phyloP scores from a whole-genome alignment of 495 filamentous ascomycete genomes.

The Letharia lupina region DNA sequence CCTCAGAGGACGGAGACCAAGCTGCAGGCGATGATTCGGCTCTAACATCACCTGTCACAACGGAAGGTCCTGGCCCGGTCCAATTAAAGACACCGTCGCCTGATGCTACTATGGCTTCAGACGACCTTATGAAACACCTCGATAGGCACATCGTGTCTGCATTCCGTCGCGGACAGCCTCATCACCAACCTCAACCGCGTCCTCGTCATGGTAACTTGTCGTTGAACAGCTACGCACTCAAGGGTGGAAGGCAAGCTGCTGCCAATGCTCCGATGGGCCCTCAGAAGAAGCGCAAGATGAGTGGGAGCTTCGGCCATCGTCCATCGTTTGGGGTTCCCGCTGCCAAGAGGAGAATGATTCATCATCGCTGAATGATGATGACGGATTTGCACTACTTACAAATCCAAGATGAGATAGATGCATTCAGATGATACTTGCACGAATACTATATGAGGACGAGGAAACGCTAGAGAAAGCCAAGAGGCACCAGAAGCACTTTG shows the following conservation, averaged over 20 bases:
- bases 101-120: conserved; percentile 41
- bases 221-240: conserved; percentile 40
- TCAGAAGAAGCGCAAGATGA: conserved; percentile 39
- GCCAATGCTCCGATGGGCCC: conserved; percentile 49
- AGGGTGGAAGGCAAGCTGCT: conserved; percentile 44
- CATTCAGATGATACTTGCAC: background rate
- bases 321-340: background rate
- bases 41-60: conserved; percentile 24
- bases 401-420: background rate
- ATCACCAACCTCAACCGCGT: conserved; percentile 52
- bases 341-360: conserved; percentile 13
- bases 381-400: background rate
- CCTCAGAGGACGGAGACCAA: conserved; percentile 43
- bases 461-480: background rate
- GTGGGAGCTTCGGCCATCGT: conserved; percentile 10
- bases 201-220: conserved; percentile 46
- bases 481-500: background rate
- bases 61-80: background rate
- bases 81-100: conserved; percentile 31
- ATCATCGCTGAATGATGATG: conserved; percentile 10
- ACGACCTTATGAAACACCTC: conserved; percentile 57
- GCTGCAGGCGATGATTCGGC: conserved; percentile 23
- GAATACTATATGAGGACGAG: background rate
- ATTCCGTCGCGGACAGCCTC: conserved; percentile 70
- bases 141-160: conserved; percentile 63